Percentiles rank a stretch among this genome's conserved stretches.
phyloP scores from a whole-genome alignment of 2,329 filamentous ascomycete genomes.

The Achaetomium macrosporum region DNA sequence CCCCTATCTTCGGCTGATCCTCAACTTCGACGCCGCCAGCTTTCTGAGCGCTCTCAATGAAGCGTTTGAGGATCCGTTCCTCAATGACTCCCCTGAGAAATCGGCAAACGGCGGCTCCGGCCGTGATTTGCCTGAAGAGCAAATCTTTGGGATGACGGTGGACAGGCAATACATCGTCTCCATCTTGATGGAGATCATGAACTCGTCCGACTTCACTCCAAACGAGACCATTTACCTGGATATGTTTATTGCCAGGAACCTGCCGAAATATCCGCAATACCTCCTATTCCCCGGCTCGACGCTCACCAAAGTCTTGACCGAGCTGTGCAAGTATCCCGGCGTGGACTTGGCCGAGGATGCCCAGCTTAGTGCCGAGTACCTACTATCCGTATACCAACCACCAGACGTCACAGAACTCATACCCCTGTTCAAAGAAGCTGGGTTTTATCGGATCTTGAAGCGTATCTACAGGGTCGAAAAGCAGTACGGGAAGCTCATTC shows the following conservation, averaged over 20 bases:
- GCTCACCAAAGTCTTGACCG: conserved; percentile 71
- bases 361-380: conserved; percentile 92
- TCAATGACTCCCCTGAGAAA: conserved; percentile 72
- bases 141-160: conserved; percentile 64
- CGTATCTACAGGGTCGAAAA: conserved; percentile 75
- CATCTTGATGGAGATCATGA: conserved; percentile 88
- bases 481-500: conserved; percentile 70
- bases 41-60: conserved; percentile 95
- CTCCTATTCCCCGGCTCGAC: conserved; percentile 83
- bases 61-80: conserved; percentile 89
- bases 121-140: conserved; percentile 55
- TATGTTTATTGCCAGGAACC: conserved; percentile 95
- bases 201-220: conserved; percentile 63
- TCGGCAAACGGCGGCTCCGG: conserved; percentile 47
- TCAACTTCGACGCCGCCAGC: conserved; percentile 84
- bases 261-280: conserved; percentile 96
- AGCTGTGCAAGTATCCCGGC: conserved; percentile 79
- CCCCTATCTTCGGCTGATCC: conserved; percentile 74
- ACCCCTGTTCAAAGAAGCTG: conserved; percentile 68
- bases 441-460: conserved; percentile 89
- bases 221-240: conserved; percentile 91
- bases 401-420: conserved; percentile 72
- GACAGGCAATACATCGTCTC: conserved; percentile 90
- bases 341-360: conserved; percentile 83
- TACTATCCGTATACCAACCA: conserved; percentile 89